Conservation (phyloP, 352 stramenopile genomes). For the Phytophthora niederhauseri region DNA sequence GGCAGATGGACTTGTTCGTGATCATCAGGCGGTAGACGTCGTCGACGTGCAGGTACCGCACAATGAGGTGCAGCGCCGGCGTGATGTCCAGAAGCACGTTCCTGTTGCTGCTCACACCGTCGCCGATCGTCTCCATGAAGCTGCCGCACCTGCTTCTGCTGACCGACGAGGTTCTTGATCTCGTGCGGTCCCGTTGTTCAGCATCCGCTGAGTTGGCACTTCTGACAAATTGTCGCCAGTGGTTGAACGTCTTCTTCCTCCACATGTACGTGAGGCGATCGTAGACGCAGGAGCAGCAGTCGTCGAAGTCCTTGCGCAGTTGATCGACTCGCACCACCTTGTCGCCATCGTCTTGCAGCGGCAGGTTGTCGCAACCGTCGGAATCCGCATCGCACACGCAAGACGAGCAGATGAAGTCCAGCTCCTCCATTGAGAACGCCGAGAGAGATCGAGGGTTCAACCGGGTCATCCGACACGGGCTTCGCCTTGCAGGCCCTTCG, state of each 20-base stretch:
- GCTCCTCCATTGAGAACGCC: slow-evolving; percentile 56
- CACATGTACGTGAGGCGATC: slow-evolving; percentile 77
- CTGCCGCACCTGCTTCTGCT: slow-evolving; percentile 17
- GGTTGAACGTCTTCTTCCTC: slow-evolving; percentile 81
- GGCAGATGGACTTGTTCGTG: slow-evolving; percentile 48
- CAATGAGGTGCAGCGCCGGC: slow-evolving; percentile 54
- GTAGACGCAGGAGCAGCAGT: slow-evolving; percentile 71
- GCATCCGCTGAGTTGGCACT: slow-evolving; percentile 5
- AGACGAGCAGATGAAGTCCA: slow-evolving; percentile 63
- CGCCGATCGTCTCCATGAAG: slow-evolving; percentile 29
- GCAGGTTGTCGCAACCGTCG: slow-evolving; percentile 38
- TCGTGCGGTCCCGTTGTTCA: background rate
- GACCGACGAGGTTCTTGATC: slow-evolving; percentile 22
- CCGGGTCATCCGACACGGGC: slow-evolving; percentile 17
- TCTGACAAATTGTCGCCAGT: slow-evolving; percentile 60
- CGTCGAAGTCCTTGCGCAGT: slow-evolving; percentile 38
- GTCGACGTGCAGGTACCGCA: slow-evolving; percentile 47
- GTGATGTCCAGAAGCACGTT: slow-evolving; percentile 33
- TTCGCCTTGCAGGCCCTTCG: background rate
- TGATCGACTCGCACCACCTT: slow-evolving; percentile 16
- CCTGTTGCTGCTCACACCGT: slow-evolving; percentile 20
- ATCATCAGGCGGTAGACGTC: slow-evolving; percentile 63
- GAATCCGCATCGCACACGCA: slow-evolving; percentile 61
- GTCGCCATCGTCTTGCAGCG: slow-evolving; percentile 17
- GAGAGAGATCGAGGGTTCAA: slow-evolving; percentile 26